Base-by-base conservation (phyloP, 768 basidiomycete species). In the Xerocomellus dryophilus region DNA sequence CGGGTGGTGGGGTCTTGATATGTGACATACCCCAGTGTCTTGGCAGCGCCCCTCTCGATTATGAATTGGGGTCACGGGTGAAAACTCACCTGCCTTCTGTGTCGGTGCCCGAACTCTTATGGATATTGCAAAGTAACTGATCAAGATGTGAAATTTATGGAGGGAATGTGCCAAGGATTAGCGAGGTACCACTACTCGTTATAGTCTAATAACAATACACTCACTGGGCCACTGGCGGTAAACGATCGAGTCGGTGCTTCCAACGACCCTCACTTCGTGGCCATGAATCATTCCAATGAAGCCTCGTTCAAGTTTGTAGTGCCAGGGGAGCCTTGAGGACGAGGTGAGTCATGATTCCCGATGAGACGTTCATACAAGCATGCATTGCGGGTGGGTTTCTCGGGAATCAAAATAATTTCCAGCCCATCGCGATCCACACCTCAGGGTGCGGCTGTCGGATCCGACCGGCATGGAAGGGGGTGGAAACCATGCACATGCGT, bases 311-410 rank as follows among this genome's bases (percentile, higher is more conserved):
- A n/a, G 29, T 29, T 32, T 17, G 25, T 17, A 34, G 40, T 34
- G 43, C 15, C 43, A 45, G 20, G 21, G 4, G 15, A 36, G 23
- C 65, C 64, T 56, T 47, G 43, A 58, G 62, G 64, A 44, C 12
- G 59, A 25, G 42, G 65, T 25, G 59, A 53, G 62, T 51, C 42
- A 27, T 49, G 51, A 46, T 47, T 55, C 35, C 21, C 14, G 8
- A 40, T 31, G 27, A 21, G 20, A 6, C 51, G 32, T 27, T 38
- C 11, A 15, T 36, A 34, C 38, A 31, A 32, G 27, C 47, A 55
- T 36, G 29, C 42, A 15, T n/a, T 47, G 14, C 6, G 17, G 17
- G 45, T 41, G 25, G 42, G 49, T 57, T 43, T 45, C 39, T 42
- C n/a, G 15, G 17, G 35, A 43, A 18, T 39, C 31, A 43, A 21